Evolutionary conservation across 2,329 filamentous ascomycete species (phyloP).

Genomic region (Aspergillus pseudotamarii): DNA sequence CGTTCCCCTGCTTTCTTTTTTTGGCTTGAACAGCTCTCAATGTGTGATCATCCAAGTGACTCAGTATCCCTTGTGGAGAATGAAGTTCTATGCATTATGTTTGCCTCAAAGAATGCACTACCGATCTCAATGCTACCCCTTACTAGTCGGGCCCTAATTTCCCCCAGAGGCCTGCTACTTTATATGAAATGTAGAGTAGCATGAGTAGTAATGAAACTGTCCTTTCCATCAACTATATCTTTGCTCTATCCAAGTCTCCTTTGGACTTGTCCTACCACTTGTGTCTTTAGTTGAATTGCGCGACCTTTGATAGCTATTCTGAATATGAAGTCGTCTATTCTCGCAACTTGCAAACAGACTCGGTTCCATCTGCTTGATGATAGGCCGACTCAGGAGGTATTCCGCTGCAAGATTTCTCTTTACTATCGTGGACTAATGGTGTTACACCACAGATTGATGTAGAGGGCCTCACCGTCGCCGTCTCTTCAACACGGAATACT

Average conservation of each 20-base stretch:
- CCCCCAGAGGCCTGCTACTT: neutral
- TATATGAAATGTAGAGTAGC: neutral
- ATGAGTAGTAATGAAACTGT: neutral
- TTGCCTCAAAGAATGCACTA: neutral
- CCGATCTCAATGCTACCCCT: neutral
- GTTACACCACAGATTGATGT: slow-evolving; percentile 61
- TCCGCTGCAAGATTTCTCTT: neutral
- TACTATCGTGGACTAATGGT: neutral
- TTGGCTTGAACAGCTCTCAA: no score
- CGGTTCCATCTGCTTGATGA: slow-evolving; percentile 63
- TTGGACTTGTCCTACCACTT: neutral
- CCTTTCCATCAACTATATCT: neutral
- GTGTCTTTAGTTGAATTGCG: neutral
- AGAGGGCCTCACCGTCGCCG: slow-evolving; percentile 71
- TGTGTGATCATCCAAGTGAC: neutral
- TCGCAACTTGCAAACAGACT: slow-evolving; percentile 69
- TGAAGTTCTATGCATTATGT: neutral
- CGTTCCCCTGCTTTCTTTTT: neutral
- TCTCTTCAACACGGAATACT: slow-evolving; percentile 44
- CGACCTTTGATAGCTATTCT: neutral
- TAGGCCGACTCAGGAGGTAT: slow-evolving; percentile 58
- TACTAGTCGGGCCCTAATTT: neutral
- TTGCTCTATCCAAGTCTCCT: neutral
- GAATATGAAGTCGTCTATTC: slow-evolving; percentile 40
- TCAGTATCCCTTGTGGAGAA: slow-evolving; percentile 1